Conservation (phyloP, 257 asterid species). For the Striga asiatica region DNA sequence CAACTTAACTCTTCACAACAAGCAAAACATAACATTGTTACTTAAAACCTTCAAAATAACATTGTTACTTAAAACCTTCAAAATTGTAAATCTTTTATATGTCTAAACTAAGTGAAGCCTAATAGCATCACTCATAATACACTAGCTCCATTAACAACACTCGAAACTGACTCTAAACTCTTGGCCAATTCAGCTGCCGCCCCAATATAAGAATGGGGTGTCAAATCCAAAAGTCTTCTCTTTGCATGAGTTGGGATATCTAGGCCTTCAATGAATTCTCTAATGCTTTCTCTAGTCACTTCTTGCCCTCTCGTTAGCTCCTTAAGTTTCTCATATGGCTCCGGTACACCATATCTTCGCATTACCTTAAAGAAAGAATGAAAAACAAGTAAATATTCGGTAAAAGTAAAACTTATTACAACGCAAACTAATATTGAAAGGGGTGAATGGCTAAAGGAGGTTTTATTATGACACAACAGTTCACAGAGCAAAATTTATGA, state of each 20-base stretch:
- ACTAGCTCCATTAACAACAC: constrained; percentile 20
- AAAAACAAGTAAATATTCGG: neutral
- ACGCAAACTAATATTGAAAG: neutral
- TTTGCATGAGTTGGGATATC: constrained; percentile 66
- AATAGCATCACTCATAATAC: neutral
- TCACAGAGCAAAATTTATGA: neutral
- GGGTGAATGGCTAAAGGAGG: neutral
- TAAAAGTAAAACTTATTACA: neutral
- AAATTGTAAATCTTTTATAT: too few relatives aligned
- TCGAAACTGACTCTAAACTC: constrained; percentile 5
- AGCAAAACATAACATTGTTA: too few relatives aligned
- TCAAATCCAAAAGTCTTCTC: constrained; percentile 43
- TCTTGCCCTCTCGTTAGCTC: constrained; percentile 85
- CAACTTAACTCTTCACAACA: too few relatives aligned
- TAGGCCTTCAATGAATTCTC: constrained; percentile 54
- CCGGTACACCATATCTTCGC: constrained; percentile 84
- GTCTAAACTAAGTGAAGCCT: neutral
- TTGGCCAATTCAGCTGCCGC: constrained; percentile 22
- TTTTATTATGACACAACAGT: neutral
- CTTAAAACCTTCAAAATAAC: neutral
- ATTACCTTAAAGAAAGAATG: constrained; percentile 44
- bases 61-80: neutral
- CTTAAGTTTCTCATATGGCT: constrained; percentile 90
- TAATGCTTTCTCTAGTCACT: constrained; percentile 56
- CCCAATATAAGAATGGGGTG: constrained; percentile 63